Conservation (phyloP, 805 yeast species). For the Yamadazyma nakazawae region DNA sequence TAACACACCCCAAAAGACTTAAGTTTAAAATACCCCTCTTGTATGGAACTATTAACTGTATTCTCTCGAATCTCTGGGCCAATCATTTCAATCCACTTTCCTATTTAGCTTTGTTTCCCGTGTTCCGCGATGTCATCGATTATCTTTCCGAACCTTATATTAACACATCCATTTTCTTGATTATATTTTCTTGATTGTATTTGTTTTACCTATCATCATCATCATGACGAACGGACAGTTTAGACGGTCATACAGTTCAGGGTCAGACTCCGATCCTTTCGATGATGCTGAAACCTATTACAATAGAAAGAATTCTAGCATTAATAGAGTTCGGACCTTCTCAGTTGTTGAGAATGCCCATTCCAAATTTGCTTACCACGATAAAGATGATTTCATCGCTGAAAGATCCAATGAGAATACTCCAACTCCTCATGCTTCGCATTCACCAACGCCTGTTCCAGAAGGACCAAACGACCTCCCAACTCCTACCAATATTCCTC, state of each 20-base stretch:
- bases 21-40: no score
- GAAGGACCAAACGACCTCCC: slow-evolving; percentile 8
- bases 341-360: slow-evolving; percentile 33
- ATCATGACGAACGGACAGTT: not conserved
- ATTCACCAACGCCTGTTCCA: slow-evolving; percentile 7
- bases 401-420: slow-evolving; percentile 11
- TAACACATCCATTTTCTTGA: not conserved
- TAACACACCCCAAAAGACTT: no score
- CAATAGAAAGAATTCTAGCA: slow-evolving; percentile 33
- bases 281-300: slow-evolving; percentile 69
- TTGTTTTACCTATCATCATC: no score
- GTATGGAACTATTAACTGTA: no score
- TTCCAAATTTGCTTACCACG: not conserved
- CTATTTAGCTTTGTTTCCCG: not conserved
- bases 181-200: not conserved
- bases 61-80: not conserved
- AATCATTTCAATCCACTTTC: not conserved
- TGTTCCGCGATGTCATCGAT: slow-evolving; percentile 6
- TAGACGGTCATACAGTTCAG: slow-evolving; percentile 32
- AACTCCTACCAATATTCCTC: not conserved
- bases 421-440: slow-evolving; percentile 7
- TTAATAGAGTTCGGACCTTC: slow-evolving; percentile 57
- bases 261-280: slow-evolving; percentile 59
- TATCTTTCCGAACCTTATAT: slow-evolving; percentile 5
- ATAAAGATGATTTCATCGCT: slow-evolving; percentile 10